Conservation (phyloP, 345 rosid species). For the Dipteronia sinensis region DNA sequence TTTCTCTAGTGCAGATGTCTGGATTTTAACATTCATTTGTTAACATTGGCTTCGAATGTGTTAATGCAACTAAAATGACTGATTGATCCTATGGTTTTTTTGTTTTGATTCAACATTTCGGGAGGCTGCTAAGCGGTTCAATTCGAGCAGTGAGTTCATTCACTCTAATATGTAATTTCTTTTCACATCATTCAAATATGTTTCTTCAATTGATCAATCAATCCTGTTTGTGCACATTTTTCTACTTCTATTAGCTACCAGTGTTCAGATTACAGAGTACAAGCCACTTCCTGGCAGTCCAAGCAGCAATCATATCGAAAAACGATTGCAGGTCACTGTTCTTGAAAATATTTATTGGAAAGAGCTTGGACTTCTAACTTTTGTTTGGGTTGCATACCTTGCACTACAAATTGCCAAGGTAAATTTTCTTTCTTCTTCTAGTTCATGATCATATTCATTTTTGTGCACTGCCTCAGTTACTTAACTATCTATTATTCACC, state of each 20-base stretch:
- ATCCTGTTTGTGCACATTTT: neutral
- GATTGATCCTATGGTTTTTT: neutral
- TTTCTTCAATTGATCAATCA: neutral
- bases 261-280: neutral
- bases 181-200: neutral
- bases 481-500: neutral
- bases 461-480: neutral
- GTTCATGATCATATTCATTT: neutral
- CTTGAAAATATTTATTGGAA: slow-evolving; percentile 39
- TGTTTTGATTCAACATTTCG: slow-evolving; percentile 20
- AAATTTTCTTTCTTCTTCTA: neutral
- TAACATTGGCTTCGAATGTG: neutral
- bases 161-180: neutral
- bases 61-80: neutral
- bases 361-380: slow-evolving; percentile 36
- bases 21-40: neutral
- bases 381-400: slow-evolving; percentile 39
- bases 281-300: neutral
- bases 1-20: neutral
- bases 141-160: slow-evolving; percentile 32
- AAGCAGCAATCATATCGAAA: neutral
- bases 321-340: slow-evolving; percentile 30
- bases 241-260: neutral
- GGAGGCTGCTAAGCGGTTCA: slow-evolving; percentile 38
- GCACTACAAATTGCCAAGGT: slow-evolving; percentile 40